Conservation (phyloP, 2,329 filamentous ascomycete species). For the Phyllosticta paracitricarpa region DNA sequence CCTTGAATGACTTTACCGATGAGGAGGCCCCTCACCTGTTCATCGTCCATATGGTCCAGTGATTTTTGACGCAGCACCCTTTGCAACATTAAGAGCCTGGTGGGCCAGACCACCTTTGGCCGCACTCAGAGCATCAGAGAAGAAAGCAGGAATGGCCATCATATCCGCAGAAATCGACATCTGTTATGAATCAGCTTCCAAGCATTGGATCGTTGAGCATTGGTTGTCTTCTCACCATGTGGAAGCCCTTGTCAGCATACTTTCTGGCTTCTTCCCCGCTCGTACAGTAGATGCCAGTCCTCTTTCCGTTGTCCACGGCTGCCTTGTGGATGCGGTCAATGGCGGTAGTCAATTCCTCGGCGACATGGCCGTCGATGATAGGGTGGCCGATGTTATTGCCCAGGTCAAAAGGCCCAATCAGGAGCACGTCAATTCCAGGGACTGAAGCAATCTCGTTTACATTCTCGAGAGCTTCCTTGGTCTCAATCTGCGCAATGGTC, state of each 20-base stretch:
- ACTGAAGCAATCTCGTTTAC: constrained; percentile 41
- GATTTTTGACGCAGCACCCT: constrained; percentile 2
- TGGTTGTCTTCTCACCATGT: constrained; percentile 36
- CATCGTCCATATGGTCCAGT: constrained; percentile 2
- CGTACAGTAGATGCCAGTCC: constrained; percentile 45
- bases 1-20: too few relatives aligned
- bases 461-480: constrained; percentile 28
- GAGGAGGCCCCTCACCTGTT: not conserved
- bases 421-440: constrained; percentile 42
- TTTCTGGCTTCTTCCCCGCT: constrained; percentile 41
- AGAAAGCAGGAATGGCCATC: constrained; percentile 33
- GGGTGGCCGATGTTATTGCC: constrained; percentile 49
- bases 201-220: not conserved
- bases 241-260: constrained; percentile 45
- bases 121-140: constrained; percentile 24
- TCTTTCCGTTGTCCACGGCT: constrained; percentile 43
- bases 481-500: constrained; percentile 42
- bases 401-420: constrained; percentile 47
- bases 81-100: not conserved
- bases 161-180: constrained; percentile 31
- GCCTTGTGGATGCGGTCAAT: constrained; percentile 43
- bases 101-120: constrained; percentile 19
- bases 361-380: constrained; percentile 37
- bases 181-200: not conserved
- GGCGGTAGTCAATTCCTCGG: constrained; percentile 40